These are phyloP conservation scores for Phylloporus sp. DNA, from an alignment of 768 basidiomycete species.

Conservation along the genomic window DNA sequence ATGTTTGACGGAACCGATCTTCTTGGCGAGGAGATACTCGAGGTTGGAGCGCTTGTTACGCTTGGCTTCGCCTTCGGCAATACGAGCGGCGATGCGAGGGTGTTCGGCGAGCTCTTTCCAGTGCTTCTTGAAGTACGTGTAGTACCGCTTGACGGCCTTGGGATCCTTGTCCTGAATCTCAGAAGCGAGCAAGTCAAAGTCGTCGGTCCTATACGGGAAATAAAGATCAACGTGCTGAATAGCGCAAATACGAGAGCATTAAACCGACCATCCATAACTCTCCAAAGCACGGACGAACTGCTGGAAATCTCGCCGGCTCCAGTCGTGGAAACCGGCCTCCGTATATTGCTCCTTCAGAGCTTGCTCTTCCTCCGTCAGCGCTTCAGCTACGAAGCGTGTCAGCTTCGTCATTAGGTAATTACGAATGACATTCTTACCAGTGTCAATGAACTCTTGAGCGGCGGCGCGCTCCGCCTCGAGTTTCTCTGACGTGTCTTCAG, in stretches of 20 bases:
- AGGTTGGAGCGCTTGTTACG: slow-evolving; percentile 82
- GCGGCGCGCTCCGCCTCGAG: slow-evolving; percentile 74
- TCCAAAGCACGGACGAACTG: slow-evolving; percentile 80
- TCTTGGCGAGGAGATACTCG: slow-evolving; percentile 70
- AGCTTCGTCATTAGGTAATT: background rate
- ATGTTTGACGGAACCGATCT: slow-evolving; percentile 76
- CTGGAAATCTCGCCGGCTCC: slow-evolving; percentile 93
- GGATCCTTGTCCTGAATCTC: slow-evolving; percentile 83
- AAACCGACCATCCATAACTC: slow-evolving; percentile 72
- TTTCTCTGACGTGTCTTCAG: slow-evolving; percentile 77
- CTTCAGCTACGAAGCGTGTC: slow-evolving; percentile 59
- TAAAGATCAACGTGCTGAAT: background rate
- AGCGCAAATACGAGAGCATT: background rate
- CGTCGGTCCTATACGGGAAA: slow-evolving; percentile 46
- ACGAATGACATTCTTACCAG: slow-evolving; percentile 40
- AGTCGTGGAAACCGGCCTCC: slow-evolving; percentile 78
- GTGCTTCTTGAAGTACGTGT: slow-evolving; percentile 81
- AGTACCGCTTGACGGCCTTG: slow-evolving; percentile 74
- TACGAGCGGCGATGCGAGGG: slow-evolving; percentile 75
- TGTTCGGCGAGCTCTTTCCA: slow-evolving; percentile 74
- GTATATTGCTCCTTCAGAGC: slow-evolving; percentile 75
- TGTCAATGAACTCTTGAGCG: slow-evolving; percentile 86
- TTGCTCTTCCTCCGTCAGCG: slow-evolving; percentile 84
- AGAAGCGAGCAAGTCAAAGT: slow-evolving; percentile 62
- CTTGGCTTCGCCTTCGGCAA: slow-evolving; percentile 84